These are phyloP conservation scores for Erodium trifolium DNA, from an alignment of 441 rosid species.

Conservation along the genomic window DNA sequence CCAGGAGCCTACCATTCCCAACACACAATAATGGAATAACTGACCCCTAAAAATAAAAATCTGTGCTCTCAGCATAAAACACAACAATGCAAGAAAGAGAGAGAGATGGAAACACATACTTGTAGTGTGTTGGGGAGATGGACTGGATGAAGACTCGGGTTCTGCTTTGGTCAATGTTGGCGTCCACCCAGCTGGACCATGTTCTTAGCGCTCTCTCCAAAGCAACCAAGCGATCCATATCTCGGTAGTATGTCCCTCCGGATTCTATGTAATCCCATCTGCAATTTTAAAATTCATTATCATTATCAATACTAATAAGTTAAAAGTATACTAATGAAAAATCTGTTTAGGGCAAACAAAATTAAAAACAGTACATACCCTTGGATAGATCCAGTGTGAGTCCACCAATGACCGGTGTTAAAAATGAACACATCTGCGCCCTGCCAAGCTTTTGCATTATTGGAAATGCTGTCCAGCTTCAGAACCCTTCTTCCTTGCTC, in stretches of 20 bases:
- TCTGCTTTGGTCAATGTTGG: slow-evolving; percentile 39
- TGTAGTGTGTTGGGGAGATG: slow-evolving; percentile 80
- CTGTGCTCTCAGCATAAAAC: background rate
- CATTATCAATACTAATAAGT: no score
- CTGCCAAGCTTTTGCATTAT: slow-evolving; percentile 52
- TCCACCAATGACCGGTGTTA: slow-evolving; percentile 97
- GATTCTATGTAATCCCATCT: slow-evolving; percentile 92
- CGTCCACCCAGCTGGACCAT: slow-evolving; percentile 79
- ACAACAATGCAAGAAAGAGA: background rate
- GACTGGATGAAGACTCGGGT: slow-evolving; percentile 65
- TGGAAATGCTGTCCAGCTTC: slow-evolving; percentile 53
- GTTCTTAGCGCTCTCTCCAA: slow-evolving; percentile 67
- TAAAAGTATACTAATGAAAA: no score
- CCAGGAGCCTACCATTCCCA: background rate
- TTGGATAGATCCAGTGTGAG: slow-evolving; percentile 55
- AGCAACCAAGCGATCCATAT: slow-evolving; percentile 79
- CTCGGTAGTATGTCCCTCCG: slow-evolving; percentile 53
- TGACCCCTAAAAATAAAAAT: background rate
- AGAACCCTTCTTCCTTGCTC: slow-evolving; percentile 54
- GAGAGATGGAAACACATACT: slow-evolving; percentile 27
- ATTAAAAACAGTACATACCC: slow-evolving; percentile 36
- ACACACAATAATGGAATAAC: slow-evolving; percentile 10
- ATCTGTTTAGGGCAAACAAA: no score
- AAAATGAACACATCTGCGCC: slow-evolving; percentile 57
- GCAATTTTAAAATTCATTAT: slow-evolving; percentile 13